Evolutionary conservation across 192 early-diverging fungal species (phyloP), one percentile per base, ranked within the genome.

Genomic region (Blastocladiella britannica): DNA sequence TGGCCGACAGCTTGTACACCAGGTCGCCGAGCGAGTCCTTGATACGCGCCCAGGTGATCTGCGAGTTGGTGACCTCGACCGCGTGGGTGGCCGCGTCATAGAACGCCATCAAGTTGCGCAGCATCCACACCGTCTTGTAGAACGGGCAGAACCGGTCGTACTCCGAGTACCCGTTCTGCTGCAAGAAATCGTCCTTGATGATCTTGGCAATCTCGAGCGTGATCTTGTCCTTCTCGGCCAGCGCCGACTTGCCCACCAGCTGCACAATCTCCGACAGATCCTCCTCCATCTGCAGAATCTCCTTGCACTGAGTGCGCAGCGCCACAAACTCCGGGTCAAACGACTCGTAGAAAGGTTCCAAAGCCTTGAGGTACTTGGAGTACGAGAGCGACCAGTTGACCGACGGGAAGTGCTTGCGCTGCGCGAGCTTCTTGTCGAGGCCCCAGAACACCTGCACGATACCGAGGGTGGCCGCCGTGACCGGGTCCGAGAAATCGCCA

Each of bases 401-500:
- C 18, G 93, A 97, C 3, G 95, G 95, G 81, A 99, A 99, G 74
- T 99, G 95, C 78, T 99, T 99, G 65, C 95, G 84, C 71, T 99
- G 95, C 6, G 95, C 95, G 30, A 99, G 76, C 75, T 99, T 99
- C 81, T 99, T 99, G 75, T 99, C 95, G 59, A 99, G 69, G 67
- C 93, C 95, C 95, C 95, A 99, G 81, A 99, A 99, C 53, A 99
- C 95, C 69, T 99, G 95, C 3, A 99, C 95, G 73, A 99, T 99
- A 74, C 91, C 80, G 54, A 99, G 76, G 2, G 95, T 99, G 15
- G 95, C 83, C 25, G 86, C 72, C 20, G 95, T 99, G 24, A 99
- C 95, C 26, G 95, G 93, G 73, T 99, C 95, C 53, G 94, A 91
- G 69, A 94, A 97, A 70, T 99, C 95, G 76, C 95, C 95, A 63